Evolutionary conservation across 352 stramenopile species (phyloP).

Genomic region (Globisporangium spinosum): DNA sequence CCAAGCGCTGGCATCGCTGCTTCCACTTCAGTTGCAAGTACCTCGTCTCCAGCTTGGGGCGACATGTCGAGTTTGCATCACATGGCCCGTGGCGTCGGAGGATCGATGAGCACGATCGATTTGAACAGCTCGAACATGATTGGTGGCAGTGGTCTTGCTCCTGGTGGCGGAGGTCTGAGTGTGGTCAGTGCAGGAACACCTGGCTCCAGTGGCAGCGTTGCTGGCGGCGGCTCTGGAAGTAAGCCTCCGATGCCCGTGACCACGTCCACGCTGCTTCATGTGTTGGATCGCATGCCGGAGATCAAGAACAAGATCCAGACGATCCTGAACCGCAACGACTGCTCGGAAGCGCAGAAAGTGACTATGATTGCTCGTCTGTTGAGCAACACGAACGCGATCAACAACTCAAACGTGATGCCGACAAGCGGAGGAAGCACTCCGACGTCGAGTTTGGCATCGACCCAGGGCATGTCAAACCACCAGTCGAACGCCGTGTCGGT

Average conservation of each 20-base stretch:
- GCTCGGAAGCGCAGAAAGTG: conserved; percentile 86
- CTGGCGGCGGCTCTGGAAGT: conserved; percentile 2
- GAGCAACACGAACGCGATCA: conserved; percentile 84
- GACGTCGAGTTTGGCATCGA: conserved; percentile 1
- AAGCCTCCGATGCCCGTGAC: conserved; percentile 58
- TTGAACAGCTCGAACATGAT: conserved; percentile 7
- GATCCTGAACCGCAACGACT: conserved; percentile 80
- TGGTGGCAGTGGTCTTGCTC: conserved; percentile 2
- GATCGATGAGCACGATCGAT: conserved; percentile 26
- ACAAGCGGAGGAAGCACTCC: neutral
- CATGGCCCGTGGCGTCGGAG: conserved; percentile 25
- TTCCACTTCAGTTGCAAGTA: conserved; percentile 9
- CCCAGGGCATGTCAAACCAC: conserved; percentile 9
- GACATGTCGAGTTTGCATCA: conserved; percentile 29
- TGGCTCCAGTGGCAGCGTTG: conserved; percentile 3
- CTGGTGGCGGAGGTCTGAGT: conserved; percentile 5
- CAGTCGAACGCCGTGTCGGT: conserved; percentile 11
- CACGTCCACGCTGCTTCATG: conserved; percentile 73
- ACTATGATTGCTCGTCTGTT: conserved; percentile 83
- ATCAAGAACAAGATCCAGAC: conserved; percentile 90
- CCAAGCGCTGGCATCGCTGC: conserved; percentile 11
- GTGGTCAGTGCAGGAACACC: conserved; percentile 8
- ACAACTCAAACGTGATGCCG: conserved; percentile 31
- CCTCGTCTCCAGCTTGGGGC: conserved; percentile 23
- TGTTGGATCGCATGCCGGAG: conserved; percentile 84